These are phyloP conservation scores for Rhizopogon vulgaris DNA, from an alignment of 768 basidiomycete species.

Conservation along the genomic window DNA sequence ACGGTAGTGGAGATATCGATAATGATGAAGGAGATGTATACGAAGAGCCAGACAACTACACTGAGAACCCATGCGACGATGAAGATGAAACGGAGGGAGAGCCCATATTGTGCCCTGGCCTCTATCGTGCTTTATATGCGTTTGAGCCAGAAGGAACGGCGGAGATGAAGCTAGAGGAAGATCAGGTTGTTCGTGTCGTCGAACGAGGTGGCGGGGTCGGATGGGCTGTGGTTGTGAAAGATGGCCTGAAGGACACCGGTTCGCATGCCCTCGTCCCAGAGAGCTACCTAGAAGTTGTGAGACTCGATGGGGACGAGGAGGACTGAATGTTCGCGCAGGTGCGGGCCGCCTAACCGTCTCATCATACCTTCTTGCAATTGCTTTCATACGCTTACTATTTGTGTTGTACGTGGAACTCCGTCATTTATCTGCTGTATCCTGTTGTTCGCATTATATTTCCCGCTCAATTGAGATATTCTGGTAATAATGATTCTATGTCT, in stretches of 20 bases:
- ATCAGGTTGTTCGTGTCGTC: slow-evolving; percentile 66
- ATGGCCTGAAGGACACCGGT: slow-evolving; percentile 27
- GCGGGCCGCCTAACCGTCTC: neutral
- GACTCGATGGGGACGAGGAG: slow-evolving; percentile 25
- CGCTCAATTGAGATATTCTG: neutral
- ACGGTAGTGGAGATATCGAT: slow-evolving; percentile 22
- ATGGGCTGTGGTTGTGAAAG: slow-evolving; percentile 67
- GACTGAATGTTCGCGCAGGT: slow-evolving; percentile 3
- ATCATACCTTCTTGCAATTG: neutral
- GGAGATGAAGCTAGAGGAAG: slow-evolving; percentile 78
- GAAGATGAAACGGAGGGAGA: slow-evolving; percentile 21
- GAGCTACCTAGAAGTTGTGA: slow-evolving; percentile 62
- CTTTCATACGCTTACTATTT: slow-evolving; percentile 3
- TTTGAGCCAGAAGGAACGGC: slow-evolving; percentile 78
- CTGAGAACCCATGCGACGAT: slow-evolving; percentile 15
- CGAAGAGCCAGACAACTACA: slow-evolving; percentile 28
- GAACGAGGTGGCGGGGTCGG: slow-evolving; percentile 75
- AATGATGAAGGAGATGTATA: slow-evolving; percentile 15
- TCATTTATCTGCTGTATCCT: slow-evolving; percentile 6
- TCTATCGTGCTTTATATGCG: slow-evolving; percentile 72
- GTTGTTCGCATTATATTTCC: neutral
- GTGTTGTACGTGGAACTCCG: slow-evolving; percentile 5
- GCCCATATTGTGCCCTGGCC: slow-evolving; percentile 50
- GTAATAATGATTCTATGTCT: neutral
- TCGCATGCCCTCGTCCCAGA: slow-evolving; percentile 73